A percentile compares a stretch with the other conserved stretches of the same genome.
phyloP scores from a whole-genome alignment of 2,329 filamentous ascomycete species.

The Clonostachys sp. region DNA sequence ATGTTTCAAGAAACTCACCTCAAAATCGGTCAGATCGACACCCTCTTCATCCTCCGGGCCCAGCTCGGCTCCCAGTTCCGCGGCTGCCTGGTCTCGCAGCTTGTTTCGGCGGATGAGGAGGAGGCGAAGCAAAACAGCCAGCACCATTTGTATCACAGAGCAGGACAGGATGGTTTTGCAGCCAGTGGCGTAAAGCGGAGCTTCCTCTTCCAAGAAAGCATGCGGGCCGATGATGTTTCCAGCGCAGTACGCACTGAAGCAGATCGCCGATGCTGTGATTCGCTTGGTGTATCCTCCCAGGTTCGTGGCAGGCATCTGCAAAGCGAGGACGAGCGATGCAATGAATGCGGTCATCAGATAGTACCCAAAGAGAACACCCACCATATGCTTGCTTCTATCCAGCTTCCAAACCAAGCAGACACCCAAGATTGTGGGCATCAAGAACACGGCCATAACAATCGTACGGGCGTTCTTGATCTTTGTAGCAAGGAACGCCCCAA shows the following conservation, averaged over 20 bases:
- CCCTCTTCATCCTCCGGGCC: slow-evolving; percentile 9
- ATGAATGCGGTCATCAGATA: slow-evolving; percentile 46
- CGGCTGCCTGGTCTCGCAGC: slow-evolving; percentile 25
- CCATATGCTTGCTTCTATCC: slow-evolving; percentile 24
- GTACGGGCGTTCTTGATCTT: slow-evolving; percentile 45
- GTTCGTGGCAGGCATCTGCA: slow-evolving; percentile 42
- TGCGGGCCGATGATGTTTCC: slow-evolving; percentile 40
- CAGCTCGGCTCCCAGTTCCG: slow-evolving; percentile 20
- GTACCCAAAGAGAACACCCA: slow-evolving; percentile 44
- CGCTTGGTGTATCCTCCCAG: slow-evolving; percentile 38
- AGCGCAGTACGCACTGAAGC: slow-evolving; percentile 33
- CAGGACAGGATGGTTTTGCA: slow-evolving; percentile 42
- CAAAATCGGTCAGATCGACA: slow-evolving; percentile 25
- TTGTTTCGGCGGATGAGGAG: slow-evolving; percentile 30
- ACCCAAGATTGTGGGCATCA: slow-evolving; percentile 45
- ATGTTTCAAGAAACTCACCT: not conserved
- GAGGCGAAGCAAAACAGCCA: slow-evolving; percentile 25
- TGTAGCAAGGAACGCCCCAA: slow-evolving; percentile 45
- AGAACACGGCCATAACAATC: slow-evolving; percentile 44
- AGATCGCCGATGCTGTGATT: slow-evolving; percentile 31
- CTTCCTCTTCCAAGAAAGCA: slow-evolving; percentile 32
- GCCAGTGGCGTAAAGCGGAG: slow-evolving; percentile 41
- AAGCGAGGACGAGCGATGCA: slow-evolving; percentile 42
- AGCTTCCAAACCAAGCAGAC: slow-evolving; percentile 46
- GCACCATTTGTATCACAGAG: slow-evolving; percentile 28